Evolutionary conservation across 768 basidiomycete genomes (phyloP).

Genomic region (Boletus fagicola): DNA sequence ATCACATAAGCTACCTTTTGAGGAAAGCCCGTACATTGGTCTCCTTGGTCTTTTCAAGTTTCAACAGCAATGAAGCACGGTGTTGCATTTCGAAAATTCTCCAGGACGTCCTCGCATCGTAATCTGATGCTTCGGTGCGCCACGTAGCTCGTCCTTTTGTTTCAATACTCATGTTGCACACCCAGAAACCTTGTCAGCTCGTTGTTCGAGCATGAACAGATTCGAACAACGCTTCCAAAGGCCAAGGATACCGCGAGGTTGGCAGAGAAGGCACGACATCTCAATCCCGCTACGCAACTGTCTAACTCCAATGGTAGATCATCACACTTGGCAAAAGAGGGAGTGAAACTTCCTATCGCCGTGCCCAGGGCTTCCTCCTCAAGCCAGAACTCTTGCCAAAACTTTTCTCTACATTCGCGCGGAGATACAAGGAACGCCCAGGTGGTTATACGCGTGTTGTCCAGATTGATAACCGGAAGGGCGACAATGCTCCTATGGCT

Average conservation of each 20-base stretch:
- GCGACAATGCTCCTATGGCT: slow-evolving; percentile 92
- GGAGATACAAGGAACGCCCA: slow-evolving; percentile 75
- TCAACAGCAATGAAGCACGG: slow-evolving; percentile 94
- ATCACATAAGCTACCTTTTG: slow-evolving; percentile 3
- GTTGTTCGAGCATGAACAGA: slow-evolving; percentile 90
- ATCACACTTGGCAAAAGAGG: slow-evolving; percentile 93
- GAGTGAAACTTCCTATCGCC: slow-evolving; percentile 61
- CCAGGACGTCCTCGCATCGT: slow-evolving; percentile 87
- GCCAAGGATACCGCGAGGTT: slow-evolving; percentile 88
- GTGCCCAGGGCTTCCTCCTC: slow-evolving; percentile 78
- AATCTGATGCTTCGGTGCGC: slow-evolving; percentile 88
- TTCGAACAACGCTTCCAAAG: slow-evolving; percentile 94
- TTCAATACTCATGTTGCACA: slow-evolving; percentile 7
- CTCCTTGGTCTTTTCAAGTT: slow-evolving; percentile 4
- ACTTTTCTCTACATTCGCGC: slow-evolving; percentile 74
- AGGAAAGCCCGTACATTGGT: background rate
- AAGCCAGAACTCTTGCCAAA: slow-evolving; percentile 72
- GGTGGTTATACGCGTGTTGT: slow-evolving; percentile 97
- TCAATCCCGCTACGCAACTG: background rate
- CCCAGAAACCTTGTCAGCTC: slow-evolving; percentile 90
- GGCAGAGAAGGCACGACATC: slow-evolving; percentile 75
- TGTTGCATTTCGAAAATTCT: slow-evolving; percentile 87
- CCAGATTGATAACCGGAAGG: slow-evolving; percentile 83
- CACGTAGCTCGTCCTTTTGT: background rate
- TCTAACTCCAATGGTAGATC: slow-evolving; percentile 46